Percentiles rank a stretch among this genome's conserved stretches.
These are phyloP conservation scores for Blastobotrys parvus DNA, from an alignment of 805 yeast species.

Conservation along the genomic window DNA sequence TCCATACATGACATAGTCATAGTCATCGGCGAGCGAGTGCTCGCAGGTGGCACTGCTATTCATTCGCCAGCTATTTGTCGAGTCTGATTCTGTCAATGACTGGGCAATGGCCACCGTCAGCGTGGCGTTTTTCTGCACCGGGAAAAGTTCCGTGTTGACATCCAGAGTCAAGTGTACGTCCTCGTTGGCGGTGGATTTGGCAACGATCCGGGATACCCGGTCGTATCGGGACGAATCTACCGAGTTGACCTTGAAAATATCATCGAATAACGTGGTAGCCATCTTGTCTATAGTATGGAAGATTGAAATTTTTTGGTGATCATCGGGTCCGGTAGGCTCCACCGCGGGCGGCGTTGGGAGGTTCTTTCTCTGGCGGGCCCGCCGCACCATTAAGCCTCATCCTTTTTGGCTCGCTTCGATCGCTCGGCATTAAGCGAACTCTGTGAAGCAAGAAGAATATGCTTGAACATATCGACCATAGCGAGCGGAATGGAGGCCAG, in stretches of 20 bases:
- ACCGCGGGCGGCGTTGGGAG: too few relatives aligned
- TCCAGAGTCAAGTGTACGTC: constrained; percentile 82
- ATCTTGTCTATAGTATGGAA: neutral
- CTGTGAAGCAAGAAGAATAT: too few relatives aligned
- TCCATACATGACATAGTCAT: constrained; percentile 97
- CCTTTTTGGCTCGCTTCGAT: too few relatives aligned
- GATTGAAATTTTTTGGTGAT: neutral
- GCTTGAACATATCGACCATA: too few relatives aligned
- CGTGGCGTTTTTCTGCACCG: constrained; percentile 66
- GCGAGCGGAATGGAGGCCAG: too few relatives aligned
- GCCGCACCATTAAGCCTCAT: too few relatives aligned
- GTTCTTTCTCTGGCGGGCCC: too few relatives aligned
- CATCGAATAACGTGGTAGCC: constrained; percentile 71
- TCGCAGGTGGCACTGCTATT: constrained; percentile 82
- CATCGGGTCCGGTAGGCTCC: too few relatives aligned
- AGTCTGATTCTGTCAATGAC: constrained; percentile 48
- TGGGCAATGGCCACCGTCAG: constrained; percentile 83
- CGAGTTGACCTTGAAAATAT: constrained; percentile 76
- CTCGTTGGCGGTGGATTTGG: constrained; percentile 70
- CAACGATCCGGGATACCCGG: constrained; percentile 83
- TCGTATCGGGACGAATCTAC: constrained; percentile 87
- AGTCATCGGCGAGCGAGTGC: constrained; percentile 86
- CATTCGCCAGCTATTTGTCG: constrained; percentile 65
- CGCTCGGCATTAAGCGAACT: too few relatives aligned
- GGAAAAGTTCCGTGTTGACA: constrained; percentile 85